Evolutionary conservation across 768 basidiomycete species (phyloP).

Genomic region (Auricularia auricula-judae): DNA sequence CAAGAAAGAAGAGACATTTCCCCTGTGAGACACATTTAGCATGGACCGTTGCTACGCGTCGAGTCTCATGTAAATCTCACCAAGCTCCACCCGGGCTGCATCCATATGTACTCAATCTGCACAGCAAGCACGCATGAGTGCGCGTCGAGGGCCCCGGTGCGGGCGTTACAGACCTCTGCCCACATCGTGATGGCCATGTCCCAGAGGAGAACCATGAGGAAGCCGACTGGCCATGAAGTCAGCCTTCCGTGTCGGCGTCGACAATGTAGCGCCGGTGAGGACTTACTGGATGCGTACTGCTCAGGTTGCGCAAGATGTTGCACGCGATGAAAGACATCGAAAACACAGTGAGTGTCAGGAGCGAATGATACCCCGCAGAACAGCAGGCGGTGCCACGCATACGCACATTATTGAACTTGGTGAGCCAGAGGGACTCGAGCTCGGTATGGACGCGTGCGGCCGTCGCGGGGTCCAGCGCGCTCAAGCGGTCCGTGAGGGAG

Average conservation of each 20-base stretch:
- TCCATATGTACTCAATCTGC: slow-evolving; percentile 1
- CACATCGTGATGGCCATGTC: neutral
- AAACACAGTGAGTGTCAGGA: neutral
- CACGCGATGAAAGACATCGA: neutral
- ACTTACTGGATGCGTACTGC: neutral
- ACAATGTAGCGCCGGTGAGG: neutral
- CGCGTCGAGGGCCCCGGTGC: neutral
- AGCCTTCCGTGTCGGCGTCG: neutral
- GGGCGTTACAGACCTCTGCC: neutral
- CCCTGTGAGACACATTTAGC: neutral
- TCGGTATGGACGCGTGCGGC: neutral
- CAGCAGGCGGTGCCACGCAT: neutral
- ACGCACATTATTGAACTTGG: slow-evolving; percentile 1
- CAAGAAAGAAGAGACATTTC: neutral
- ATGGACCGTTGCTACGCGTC: neutral
- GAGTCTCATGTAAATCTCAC: neutral
- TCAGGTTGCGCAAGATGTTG: neutral
- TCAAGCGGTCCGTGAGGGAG: neutral
- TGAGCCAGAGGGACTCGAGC: neutral
- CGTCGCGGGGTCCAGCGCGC: neutral
- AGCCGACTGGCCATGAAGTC: neutral
- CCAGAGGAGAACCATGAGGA: neutral
- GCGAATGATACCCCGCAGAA: neutral
- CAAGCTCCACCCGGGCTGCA: neutral
- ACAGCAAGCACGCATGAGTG: neutral